phyloP scores from a whole-genome alignment of 1,139 yeast genomes.

The Geotrichum aggregatum region DNA sequence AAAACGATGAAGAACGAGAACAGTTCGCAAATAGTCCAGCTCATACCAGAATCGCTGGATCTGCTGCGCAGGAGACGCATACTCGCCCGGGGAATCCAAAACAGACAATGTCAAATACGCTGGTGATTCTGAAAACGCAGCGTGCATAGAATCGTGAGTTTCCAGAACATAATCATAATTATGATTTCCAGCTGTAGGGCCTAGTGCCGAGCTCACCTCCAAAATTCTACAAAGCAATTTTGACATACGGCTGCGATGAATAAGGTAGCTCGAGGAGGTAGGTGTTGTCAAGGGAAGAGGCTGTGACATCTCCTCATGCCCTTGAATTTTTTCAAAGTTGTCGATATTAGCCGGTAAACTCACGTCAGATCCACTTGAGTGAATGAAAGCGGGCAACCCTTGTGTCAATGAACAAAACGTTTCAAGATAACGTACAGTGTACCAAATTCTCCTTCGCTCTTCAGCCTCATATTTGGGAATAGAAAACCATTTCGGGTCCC shows the following conservation, averaged over 20 bases:
- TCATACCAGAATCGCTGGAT: constrained; percentile 36
- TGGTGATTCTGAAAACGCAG: constrained; percentile 29
- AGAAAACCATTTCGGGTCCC: constrained; percentile 38
- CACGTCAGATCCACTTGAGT: constrained; percentile 32
- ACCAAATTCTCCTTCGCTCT: constrained; percentile 37
- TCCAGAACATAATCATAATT: constrained; percentile 28
- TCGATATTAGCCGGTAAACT: constrained; percentile 31
- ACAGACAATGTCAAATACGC: constrained; percentile 22
- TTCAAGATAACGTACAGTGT: constrained; percentile 31
- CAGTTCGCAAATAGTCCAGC: constrained; percentile 32
- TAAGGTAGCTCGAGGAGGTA: constrained; percentile 8
- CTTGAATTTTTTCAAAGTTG: constrained; percentile 21
- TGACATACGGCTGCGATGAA: constrained; percentile 8
- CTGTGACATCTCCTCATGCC: constrained; percentile 19
- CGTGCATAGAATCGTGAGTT: constrained; percentile 29
- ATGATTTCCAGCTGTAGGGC: constrained; percentile 14
- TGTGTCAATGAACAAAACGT: constrained; percentile 31
- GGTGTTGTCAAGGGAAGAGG: constrained; percentile 20
- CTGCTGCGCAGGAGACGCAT: constrained; percentile 24
- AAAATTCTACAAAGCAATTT: constrained; percentile 13
- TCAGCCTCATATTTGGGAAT: constrained; percentile 35
- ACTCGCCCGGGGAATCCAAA: neutral
- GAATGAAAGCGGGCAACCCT: constrained; percentile 35
- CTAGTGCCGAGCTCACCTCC: constrained; percentile 2
- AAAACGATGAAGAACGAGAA: constrained; percentile 36